These are phyloP conservation scores for Yamadazyma phyllophila DNA, from an alignment of 805 yeast species.

Conservation along the genomic window DNA sequence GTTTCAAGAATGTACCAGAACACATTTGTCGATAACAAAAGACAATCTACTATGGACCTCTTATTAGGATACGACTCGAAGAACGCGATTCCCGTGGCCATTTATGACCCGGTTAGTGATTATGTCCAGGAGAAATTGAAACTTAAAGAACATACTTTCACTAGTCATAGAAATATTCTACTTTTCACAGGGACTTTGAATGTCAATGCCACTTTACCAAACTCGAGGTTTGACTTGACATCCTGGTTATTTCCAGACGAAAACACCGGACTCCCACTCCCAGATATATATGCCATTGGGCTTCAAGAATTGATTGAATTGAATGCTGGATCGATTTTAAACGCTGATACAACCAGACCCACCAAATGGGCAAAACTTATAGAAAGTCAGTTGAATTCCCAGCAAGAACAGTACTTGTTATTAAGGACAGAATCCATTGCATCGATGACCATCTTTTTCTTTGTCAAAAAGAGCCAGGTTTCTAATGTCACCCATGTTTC, in stretches of 20 bases:
- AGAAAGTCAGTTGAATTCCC: slow-evolving; percentile 55
- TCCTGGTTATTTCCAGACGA: slow-evolving; percentile 80
- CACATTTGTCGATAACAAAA: slow-evolving; percentile 88
- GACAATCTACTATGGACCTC: slow-evolving; percentile 86
- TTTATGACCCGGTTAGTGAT: slow-evolving; percentile 88
- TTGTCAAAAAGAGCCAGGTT: slow-evolving; percentile 44
- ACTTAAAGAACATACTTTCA: slow-evolving; percentile 50
- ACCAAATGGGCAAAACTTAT: slow-evolving; percentile 76
- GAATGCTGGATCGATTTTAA: slow-evolving; percentile 85
- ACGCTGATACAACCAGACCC: slow-evolving; percentile 78
- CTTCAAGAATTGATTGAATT: slow-evolving; percentile 93
- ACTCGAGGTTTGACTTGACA: slow-evolving; percentile 52
- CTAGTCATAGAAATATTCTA: slow-evolving; percentile 56
- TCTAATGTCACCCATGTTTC: slow-evolving; percentile 71
- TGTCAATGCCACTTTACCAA: slow-evolving; percentile 65
- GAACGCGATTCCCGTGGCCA: slow-evolving; percentile 63
- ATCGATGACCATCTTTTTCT: slow-evolving; percentile 61
- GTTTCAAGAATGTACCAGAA: slow-evolving; percentile 94
- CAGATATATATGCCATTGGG: slow-evolving; percentile 87
- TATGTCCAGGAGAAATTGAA: slow-evolving; percentile 67
- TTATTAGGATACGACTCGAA: slow-evolving; percentile 74
- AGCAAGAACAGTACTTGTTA: slow-evolving; percentile 49
- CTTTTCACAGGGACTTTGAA: slow-evolving; percentile 85
- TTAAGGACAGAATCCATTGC: slow-evolving; percentile 75
- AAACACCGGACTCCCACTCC: slow-evolving; percentile 39